A percentile compares a stretch with the other conserved stretches of the same genome.
Evolutionary conservation across 306 rosid genomes (phyloP).

Genomic region (Lathyrus sativus): DNA sequence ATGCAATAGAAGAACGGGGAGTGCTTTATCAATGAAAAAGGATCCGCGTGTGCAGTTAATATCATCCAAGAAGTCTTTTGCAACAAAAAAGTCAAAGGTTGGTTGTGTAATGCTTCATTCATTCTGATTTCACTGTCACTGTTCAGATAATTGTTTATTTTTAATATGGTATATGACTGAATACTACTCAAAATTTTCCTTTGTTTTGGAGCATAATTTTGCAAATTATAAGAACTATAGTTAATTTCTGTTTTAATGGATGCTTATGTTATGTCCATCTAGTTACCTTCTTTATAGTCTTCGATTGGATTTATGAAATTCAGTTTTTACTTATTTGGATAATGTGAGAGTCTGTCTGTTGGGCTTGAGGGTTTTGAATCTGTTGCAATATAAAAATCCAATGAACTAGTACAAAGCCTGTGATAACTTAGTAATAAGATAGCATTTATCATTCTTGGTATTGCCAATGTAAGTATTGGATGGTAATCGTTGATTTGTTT

Average conservation of each 20-base stretch:
- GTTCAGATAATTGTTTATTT: slow-evolving; percentile 21
- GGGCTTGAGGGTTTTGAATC: slow-evolving; percentile 11
- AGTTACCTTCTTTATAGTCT: slow-evolving; percentile 9
- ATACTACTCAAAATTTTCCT: slow-evolving; percentile 20
- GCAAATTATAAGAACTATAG: slow-evolving; percentile 3
- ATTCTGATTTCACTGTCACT: slow-evolving; percentile 17
- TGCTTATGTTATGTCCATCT: slow-evolving; percentile 2
- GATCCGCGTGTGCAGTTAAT: slow-evolving; percentile 79
- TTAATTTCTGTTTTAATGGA: background rate
- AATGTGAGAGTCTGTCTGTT: slow-evolving; percentile 1
- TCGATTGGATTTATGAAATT: slow-evolving; percentile 10
- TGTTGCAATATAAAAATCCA: slow-evolving; percentile 20
- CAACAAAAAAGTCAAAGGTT: slow-evolving; percentile 61
- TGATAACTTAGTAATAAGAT: background rate
- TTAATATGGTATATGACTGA: slow-evolving; percentile 1
- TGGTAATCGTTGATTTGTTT: slow-evolving; percentile 31
- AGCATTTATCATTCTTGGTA: slow-evolving; percentile 7
- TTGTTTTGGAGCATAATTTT: background rate
- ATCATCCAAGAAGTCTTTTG: slow-evolving; percentile 48
- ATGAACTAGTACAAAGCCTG: background rate
- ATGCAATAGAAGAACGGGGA: slow-evolving; percentile 69
- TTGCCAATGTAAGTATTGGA: slow-evolving; percentile 24
- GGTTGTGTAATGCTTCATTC: slow-evolving; percentile 34
- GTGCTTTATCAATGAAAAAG: slow-evolving; percentile 67
- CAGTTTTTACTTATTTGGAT: slow-evolving; percentile 9